Percentiles rank a stretch among this genome's conserved stretches.
Evolutionary conservation across 768 basidiomycete species (phyloP).

Genomic region (Mycena sanguinolenta): DNA sequence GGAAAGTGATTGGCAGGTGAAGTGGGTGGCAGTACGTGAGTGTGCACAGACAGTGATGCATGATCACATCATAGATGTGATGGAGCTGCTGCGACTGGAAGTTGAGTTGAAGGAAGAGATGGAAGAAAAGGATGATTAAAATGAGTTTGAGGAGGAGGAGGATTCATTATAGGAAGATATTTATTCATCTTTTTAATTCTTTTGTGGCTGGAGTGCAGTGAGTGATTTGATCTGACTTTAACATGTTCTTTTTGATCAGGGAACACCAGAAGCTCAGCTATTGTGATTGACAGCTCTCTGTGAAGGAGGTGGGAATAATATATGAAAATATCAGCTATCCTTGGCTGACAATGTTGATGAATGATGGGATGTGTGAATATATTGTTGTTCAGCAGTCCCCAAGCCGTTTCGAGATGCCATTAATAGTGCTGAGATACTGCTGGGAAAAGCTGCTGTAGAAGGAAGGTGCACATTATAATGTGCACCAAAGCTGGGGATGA

Average conservation of each 20-base stretch:
- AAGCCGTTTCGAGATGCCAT: too few species aligned
- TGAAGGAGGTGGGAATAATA: too few species aligned
- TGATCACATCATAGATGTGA: not conserved
- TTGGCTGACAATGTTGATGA: too few species aligned
- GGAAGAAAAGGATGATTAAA: not conserved
- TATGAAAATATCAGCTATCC: too few species aligned
- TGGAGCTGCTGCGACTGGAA: not conserved
- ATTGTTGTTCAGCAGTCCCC: too few species aligned
- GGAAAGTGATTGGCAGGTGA: not conserved
- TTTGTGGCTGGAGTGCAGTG: too few species aligned
- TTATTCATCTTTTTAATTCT: not conserved
- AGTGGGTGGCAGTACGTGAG: not conserved
- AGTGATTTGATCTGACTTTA: not conserved
- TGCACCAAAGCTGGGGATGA: too few species aligned
- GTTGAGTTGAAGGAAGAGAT: not conserved
- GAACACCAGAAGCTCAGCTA: too few species aligned
- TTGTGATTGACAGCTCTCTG: too few species aligned
- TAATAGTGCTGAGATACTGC: not conserved
- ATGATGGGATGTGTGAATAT: too few species aligned
- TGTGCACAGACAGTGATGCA: not conserved
- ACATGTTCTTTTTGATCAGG: too few species aligned
- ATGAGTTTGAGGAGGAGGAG: not conserved
- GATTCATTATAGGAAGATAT: too few species aligned
- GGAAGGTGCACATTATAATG: slow-evolving; percentile 1
- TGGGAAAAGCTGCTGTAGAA: not conserved